phyloP scores from a whole-genome alignment of 2,329 filamentous ascomycete species.

The Drechslerella coelobrocha region DNA sequence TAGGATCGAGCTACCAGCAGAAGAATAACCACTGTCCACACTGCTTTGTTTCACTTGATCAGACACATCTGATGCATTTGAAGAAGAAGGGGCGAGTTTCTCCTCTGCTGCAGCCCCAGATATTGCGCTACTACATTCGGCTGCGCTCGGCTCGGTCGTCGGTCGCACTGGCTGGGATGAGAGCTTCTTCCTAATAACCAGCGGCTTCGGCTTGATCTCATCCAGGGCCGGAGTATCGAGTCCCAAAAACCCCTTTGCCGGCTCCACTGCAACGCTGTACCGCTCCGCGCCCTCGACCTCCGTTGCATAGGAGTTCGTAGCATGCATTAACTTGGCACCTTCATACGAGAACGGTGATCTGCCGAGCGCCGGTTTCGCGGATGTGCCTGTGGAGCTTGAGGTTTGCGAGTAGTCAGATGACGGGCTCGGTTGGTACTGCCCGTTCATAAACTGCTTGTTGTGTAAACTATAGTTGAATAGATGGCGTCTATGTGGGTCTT shows the following conservation, averaged over 20 bases:
- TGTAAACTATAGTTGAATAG: slow-evolving; percentile 27
- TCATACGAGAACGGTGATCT: slow-evolving; percentile 46
- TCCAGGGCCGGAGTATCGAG: slow-evolving; percentile 10
- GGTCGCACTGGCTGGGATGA: background rate
- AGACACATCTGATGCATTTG: slow-evolving; percentile 29
- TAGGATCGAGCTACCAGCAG: slow-evolving; percentile 18
- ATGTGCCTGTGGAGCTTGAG: slow-evolving; percentile 13
- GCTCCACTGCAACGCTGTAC: background rate
- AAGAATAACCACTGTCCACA: slow-evolving; percentile 42
- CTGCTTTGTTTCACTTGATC: slow-evolving; percentile 32
- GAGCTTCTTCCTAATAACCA: slow-evolving; percentile 24
- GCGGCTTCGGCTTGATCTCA: slow-evolving; percentile 23
- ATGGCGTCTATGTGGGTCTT: slow-evolving; percentile 41
- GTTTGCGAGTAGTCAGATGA: slow-evolving; percentile 32
- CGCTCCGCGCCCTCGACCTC: slow-evolving; percentile 3
- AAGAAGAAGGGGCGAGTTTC: slow-evolving; percentile 26
- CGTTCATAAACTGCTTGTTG: slow-evolving; percentile 43
- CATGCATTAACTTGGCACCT: slow-evolving; percentile 27
- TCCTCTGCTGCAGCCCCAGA: slow-evolving; percentile 4
- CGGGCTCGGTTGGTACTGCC: slow-evolving; percentile 35
- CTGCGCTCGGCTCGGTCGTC: background rate
- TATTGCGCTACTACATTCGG: background rate
- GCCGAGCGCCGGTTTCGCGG: slow-evolving; percentile 23
- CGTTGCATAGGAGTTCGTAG: background rate
- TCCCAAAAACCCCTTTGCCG: background rate